phyloP scores from a whole-genome alignment of 1,139 yeast genomes.

The Neolecta irregularis region DNA sequence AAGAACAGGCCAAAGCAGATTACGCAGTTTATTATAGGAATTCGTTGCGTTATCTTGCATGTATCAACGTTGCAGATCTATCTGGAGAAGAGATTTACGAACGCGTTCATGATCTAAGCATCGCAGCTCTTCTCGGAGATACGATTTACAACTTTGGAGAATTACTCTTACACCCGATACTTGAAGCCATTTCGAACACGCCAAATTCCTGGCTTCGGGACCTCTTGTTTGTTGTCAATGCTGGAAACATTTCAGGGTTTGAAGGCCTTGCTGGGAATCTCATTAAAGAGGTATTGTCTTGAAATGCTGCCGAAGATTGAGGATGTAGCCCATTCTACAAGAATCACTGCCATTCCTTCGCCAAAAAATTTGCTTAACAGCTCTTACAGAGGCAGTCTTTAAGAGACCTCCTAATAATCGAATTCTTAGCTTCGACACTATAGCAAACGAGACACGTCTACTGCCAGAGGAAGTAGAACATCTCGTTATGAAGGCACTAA shows the following conservation, averaged over 20 bases:
- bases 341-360: conserved; percentile 52
- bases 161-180: conserved; percentile 73
- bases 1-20: conserved; percentile 39
- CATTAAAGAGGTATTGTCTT: conserved; percentile 23
- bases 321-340: conserved; percentile 38
- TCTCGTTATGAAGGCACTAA: conserved; percentile 78
- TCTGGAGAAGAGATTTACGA: conserved; percentile 38
- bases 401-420: conserved; percentile 61
- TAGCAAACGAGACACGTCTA: conserved; percentile 59
- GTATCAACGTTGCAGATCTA: conserved; percentile 36
- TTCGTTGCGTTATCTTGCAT: conserved; percentile 46
- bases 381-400: conserved; percentile 77
- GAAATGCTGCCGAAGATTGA: not conserved
- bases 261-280: conserved; percentile 32
- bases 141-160: conserved; percentile 93
- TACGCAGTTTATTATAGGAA: conserved; percentile 67
- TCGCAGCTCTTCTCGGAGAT: conserved; percentile 83
- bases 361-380: conserved; percentile 85
- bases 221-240: conserved; percentile 52
- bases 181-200: conserved; percentile 38
- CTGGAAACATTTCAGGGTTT: conserved; percentile 58
- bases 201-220: conserved; percentile 60
- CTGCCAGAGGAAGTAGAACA: conserved; percentile 67
- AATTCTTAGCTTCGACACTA: conserved; percentile 54
- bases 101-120: conserved; percentile 66